A percentile compares a stretch with the other conserved stretches of the same genome.
These are phyloP conservation scores for Helianthus annuus DNA, from an alignment of 129 eudicot genomes.

Conservation along the genomic window DNA sequence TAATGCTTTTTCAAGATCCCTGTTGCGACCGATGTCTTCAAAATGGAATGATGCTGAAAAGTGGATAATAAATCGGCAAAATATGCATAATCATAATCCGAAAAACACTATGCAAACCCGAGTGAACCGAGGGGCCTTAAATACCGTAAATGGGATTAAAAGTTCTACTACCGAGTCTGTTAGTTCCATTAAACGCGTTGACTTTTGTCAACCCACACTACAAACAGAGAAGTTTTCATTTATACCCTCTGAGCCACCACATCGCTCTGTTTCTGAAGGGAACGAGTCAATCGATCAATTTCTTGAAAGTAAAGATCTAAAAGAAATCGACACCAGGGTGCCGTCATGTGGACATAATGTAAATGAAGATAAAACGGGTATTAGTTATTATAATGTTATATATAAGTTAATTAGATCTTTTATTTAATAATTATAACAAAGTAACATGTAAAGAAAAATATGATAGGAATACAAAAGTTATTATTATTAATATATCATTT, in stretches of 20 bases:
- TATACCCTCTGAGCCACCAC: constrained; percentile 35
- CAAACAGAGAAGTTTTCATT: constrained; percentile 55
- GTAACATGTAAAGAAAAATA: too few relatives aligned
- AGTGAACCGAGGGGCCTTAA: constrained; percentile 33
- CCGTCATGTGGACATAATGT: constrained; percentile 44
- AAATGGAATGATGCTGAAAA: constrained; percentile 99
- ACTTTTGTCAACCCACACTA: constrained; percentile 56
- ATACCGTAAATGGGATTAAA: constrained; percentile 36
- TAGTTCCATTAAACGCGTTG: constrained; percentile 67
- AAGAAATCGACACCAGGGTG: constrained; percentile 46
- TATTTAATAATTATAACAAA: too few relatives aligned
- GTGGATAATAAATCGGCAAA: constrained; percentile 83
- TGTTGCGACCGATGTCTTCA: constrained; percentile 76
- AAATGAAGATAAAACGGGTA: constrained; percentile 54
- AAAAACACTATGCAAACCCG: constrained; percentile 44
- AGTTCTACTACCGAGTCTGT: constrained; percentile 52
- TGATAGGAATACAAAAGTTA: too few relatives aligned
- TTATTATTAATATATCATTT: too few relatives aligned
- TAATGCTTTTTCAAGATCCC: constrained; percentile 52
- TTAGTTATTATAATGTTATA: neutral
- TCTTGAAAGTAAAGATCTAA: constrained; percentile 63
- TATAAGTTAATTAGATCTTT: too few relatives aligned
- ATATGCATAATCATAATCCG: constrained; percentile 44
- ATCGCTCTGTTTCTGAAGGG: constrained; percentile 26
- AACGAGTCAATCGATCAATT: constrained; percentile 34